Base-by-base conservation (phyloP, 495 filamentous ascomycete species). In the Durotheca rogersii region DNA sequence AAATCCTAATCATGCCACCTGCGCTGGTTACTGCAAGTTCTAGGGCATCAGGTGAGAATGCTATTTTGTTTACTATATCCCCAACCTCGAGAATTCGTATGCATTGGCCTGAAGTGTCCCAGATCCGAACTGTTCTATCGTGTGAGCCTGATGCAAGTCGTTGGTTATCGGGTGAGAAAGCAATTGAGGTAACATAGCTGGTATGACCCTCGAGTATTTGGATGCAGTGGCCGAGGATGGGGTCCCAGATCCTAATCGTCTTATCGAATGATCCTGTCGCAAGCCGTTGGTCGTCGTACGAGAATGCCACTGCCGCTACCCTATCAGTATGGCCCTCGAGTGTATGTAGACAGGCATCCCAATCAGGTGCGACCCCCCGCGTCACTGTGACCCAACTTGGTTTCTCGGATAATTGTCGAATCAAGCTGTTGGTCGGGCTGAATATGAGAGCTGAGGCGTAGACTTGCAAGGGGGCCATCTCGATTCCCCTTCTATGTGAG, bases 371-470 rank as follows among this genome's bases (percentile, higher is more conserved):
- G 10, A 50, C 33, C 15, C 9, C 19, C 9, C 38, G 38, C 11
- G 12, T 32, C 6, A 16, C 9, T 4, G 27, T 6, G 7, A 56
- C 19, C 30, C 37, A 50, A 6, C 20, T n/a, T 4, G 45, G 53
- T 10, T 32, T 36, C 17, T 53, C 40, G 15, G 40, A 17, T 18
- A 17, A 12, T 3, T 42, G 29, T 15, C 56, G 16, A 7, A 50
- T 44, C 7, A 40, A 5, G 15, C 45, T 27, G 1, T 21, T 25
- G 1, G 4, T 11, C 3, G 50, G 60, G 39, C 55, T 59, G 29
- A 59, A 59, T 10, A 59, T 27, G 3, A 62, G 46, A 6, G 55
- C 60, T 7, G 55, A 59, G 14, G 20, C 33, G 31, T 62, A 62
- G 6, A 35, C 35, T 29, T 62, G 55, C 2, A 62, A 46, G 17